Conservation (phyloP, 208 protist species). For the Trypanosoma scelopori region DNA sequence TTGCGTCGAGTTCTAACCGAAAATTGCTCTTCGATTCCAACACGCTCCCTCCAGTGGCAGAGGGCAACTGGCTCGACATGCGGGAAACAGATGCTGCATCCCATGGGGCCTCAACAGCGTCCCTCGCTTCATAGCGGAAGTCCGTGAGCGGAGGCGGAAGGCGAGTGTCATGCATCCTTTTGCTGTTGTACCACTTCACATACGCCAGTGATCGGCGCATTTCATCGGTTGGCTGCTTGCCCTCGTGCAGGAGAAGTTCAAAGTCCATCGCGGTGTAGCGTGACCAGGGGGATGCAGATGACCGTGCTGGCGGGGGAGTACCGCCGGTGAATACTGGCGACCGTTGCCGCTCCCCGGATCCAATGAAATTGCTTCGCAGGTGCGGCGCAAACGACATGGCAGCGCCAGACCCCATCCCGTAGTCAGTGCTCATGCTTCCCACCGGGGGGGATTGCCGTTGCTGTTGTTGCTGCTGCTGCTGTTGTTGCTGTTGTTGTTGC, state of each 20-base stretch:
- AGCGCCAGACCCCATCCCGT: background rate
- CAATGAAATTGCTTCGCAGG: constrained; percentile 6
- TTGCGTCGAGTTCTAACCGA: constrained; percentile 65
- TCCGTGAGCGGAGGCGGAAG: constrained; percentile 71
- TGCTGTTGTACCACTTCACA: constrained; percentile 85
- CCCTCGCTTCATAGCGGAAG: constrained; percentile 18
- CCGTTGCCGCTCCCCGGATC: constrained; percentile 5
- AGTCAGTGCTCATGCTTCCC: background rate
- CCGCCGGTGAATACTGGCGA: background rate
- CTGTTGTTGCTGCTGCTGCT: background rate
- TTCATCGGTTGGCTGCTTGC: constrained; percentile 69
- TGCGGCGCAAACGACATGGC: constrained; percentile 5
- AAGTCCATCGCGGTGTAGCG: constrained; percentile 87
- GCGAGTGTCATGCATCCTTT: constrained; percentile 61
- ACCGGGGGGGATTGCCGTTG: background rate
- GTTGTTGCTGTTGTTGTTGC: background rate
- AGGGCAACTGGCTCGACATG: background rate
- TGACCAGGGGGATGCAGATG: constrained; percentile 17
- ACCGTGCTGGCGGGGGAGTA: background rate
- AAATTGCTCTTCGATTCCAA: constrained; percentile 22
- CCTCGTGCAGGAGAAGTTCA: constrained; percentile 77
- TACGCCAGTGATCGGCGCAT: constrained; percentile 85
- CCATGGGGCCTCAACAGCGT: constrained; percentile 68
- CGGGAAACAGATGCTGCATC: constrained; percentile 28
- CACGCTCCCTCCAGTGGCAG: constrained; percentile 13